Evolutionary conservation across 306 rosid species (phyloP).

Genomic region (Echinosophora koreensis): DNA sequence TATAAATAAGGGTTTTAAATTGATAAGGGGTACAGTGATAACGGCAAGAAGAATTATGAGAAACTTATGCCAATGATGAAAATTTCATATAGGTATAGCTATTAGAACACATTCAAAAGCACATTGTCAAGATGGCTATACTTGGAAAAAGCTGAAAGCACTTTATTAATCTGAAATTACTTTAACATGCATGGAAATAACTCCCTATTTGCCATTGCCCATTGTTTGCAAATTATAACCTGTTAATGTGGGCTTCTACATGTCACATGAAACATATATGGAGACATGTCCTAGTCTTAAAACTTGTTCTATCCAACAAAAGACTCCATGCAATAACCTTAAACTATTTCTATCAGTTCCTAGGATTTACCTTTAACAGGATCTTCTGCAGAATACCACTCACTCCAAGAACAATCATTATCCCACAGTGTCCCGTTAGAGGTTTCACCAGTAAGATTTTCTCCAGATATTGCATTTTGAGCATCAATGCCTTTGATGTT

Average conservation of each 20-base stretch:
- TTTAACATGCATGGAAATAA: slow-evolving; percentile 10
- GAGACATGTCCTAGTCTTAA: not conserved
- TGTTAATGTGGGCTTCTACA: not conserved
- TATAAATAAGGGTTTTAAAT: not conserved
- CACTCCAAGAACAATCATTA: slow-evolving; percentile 82
- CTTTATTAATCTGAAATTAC: not conserved
- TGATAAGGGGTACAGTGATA: not conserved
- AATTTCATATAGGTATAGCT: not conserved
- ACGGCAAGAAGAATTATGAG: not conserved
- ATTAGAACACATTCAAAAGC: not conserved
- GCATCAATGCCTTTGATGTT: slow-evolving; percentile 57
- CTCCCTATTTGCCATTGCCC: not conserved
- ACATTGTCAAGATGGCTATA: slow-evolving; percentile 12
- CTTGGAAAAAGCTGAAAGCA: not conserved
- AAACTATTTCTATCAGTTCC: slow-evolving; percentile 41
- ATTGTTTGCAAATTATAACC: slow-evolving; percentile 13
- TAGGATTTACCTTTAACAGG: slow-evolving; percentile 74
- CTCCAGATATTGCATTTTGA: slow-evolving; percentile 55
- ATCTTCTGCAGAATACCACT: slow-evolving; percentile 90
- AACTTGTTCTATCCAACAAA: not conserved
- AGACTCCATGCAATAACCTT: not conserved
- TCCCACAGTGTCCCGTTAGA: slow-evolving; percentile 75
- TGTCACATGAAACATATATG: not conserved
- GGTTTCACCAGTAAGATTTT: slow-evolving; percentile 50
- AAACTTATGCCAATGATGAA: not conserved